Evolutionary conservation across 225 moss, liverwort and hornwort species (phyloP), one percentile per base, ranked within the genome.

Genomic region (Anthoceros angustus): DNA sequence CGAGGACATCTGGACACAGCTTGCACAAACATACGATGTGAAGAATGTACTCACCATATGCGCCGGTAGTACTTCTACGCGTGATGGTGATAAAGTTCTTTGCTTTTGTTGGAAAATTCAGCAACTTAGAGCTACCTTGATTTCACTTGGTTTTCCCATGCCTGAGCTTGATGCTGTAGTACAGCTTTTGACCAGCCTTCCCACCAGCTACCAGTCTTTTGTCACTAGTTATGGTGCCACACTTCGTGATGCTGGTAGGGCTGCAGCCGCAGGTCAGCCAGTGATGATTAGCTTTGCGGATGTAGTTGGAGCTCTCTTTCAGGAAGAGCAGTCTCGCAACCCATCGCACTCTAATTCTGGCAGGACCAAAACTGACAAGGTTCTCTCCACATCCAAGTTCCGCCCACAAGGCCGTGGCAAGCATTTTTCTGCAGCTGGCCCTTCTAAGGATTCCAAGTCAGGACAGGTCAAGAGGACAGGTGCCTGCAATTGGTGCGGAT

Each of bases 351-450:
- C 43, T 45, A 45, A 45, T 45, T n/a, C n/a, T 45, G 9, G 43
- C 9, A 9, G 14, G 43, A 14, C 9, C 43, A 9, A 45, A 45
- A 45, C 9, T 45, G 43, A 45, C 43, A 45, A 45, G 43, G 43
- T 45, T 45, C 43, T 45, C 43, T 45, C n/a, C 43, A 45, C 43
- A 45, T 45, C 43, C 43, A 45, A 45, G 43, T 45, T 45, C 43
- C 43, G 43, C 43, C 43, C 43, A n/a, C n/a, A 45, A 45, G 43
- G 43, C 43, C 43, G 43, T 45, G 43, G 43, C 43, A 45, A 45
- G 43, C 43, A n/a, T n/a, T n/a, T n/a, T n/a, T n/a, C n/a, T n/a
- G n/a, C n/a, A n/a, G n/a, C n/a, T n/a, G n/a, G n/a, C n/a, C n/a
- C n/a, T n/a, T n/a, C n/a, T n/a, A n/a, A n/a, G n/a, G n/a, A n/a